Evolutionary conservation across 2,329 filamentous ascomycete species (phyloP), one percentile per base, ranked within the genome.

Genomic region (Pseudogymnoascus sp.): DNA sequence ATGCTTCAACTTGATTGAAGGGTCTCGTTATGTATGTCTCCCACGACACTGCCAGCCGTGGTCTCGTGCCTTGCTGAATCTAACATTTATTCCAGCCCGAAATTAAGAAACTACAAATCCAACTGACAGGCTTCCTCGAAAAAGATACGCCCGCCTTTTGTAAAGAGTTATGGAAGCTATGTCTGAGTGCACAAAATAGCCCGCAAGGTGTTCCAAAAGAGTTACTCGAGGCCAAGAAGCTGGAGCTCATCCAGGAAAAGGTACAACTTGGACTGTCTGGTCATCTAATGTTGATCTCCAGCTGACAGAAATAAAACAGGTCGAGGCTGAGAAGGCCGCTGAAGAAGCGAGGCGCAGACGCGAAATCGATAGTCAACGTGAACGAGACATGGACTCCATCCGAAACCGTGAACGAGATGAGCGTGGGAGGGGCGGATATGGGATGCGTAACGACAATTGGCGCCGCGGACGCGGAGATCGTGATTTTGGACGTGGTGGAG

Each of bases 201-300:
- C 86, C 91, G 0, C 89, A 94, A 72, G 94, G 94, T 62, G 92
- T 99, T 11, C 93, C 94, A 0, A 93, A 96, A 75, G 92, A 97
- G 75, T 81, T 99, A 42, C 78, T 99, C 2, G 94, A 99, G 74
- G 92, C 93, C 0, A 99, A 99, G 80, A 99, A 97, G 77, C 78
- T 90, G 49, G 94, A 99, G 75, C 80, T 99, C 58, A 91, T 94
- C 65, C 91, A 97, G 75, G 92, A 97, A 76, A 96, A 96, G 87
- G 93, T 95, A 74, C 35, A 72, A 41, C 35, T 58, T 14, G 14
- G 2, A 38, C 25, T 58, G 22, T 12, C 22, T n/a, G 55, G 12
- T 22, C n/a, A 5, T 22, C 11, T 28, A 4, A 25, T 23, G 12
- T 36, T 58, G 49, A 33, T 49, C 25, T 38, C 7, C 33, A 14